Percentiles rank a stretch among this genome's conserved stretches.
Evolutionary conservation across 768 basidiomycete species (phyloP).

Genomic region (Auricularia cornea): DNA sequence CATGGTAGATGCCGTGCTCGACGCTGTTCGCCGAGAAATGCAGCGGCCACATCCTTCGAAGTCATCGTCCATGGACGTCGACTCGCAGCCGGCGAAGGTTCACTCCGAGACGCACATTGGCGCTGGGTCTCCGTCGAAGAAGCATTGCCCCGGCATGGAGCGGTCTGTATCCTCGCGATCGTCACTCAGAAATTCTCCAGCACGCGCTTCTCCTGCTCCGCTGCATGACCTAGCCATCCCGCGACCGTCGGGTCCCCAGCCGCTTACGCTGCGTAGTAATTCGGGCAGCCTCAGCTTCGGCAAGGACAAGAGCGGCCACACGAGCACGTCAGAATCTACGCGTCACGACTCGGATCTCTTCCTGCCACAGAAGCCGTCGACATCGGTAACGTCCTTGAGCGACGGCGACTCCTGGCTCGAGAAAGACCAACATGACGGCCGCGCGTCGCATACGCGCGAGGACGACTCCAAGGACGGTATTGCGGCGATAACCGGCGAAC

Average conservation of each 20-base stretch:
- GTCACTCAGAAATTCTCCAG: too few species aligned
- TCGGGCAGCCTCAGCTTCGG: too few species aligned
- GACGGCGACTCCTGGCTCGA: not conserved
- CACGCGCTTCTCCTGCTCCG: too few species aligned
- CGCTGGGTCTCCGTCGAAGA: constrained; percentile 8
- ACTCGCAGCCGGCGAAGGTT: not conserved
- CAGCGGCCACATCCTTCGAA: constrained; percentile 6
- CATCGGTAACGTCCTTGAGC: not conserved
- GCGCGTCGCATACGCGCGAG: not conserved
- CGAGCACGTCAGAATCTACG: too few species aligned
- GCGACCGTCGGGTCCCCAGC: too few species aligned
- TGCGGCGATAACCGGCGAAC: constrained; percentile 10
- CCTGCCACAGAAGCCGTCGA: constrained; percentile 1
- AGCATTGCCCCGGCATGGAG: not conserved
- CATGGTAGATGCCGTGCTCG: constrained; percentile 77
- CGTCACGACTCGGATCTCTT: too few species aligned
- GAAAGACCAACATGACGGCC: not conserved
- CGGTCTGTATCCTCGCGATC: too few species aligned
- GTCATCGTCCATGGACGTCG: not conserved
- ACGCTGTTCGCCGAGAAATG: constrained; percentile 59
- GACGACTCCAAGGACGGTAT: constrained; percentile 9
- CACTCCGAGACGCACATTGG: not conserved
- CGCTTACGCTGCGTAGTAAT: too few species aligned
- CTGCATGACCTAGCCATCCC: too few species aligned
- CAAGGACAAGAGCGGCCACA: too few species aligned